Evolutionary conservation across 768 basidiomycete species (phyloP).

Genomic region (Arthromyces matolae): DNA sequence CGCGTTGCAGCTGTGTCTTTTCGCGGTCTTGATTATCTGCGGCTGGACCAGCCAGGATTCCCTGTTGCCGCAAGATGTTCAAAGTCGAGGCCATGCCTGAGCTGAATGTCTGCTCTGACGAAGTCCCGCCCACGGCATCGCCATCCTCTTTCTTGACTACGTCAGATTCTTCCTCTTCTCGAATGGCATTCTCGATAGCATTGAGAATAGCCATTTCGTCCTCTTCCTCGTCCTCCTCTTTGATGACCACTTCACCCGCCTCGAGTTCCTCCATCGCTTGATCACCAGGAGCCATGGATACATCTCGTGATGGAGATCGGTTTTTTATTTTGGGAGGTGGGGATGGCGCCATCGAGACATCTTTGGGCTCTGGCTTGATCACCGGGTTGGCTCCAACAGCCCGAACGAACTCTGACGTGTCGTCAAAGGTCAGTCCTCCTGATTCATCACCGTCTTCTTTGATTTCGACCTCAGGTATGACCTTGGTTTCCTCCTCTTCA

Average conservation of each 20-base stretch:
- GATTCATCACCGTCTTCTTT: slow-evolving; percentile 42
- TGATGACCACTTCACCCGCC: slow-evolving; percentile 74
- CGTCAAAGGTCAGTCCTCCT: slow-evolving; percentile 82
- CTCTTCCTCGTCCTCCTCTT: slow-evolving; percentile 75
- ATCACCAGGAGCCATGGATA: slow-evolving; percentile 57
- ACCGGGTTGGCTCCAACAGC: slow-evolving; percentile 69
- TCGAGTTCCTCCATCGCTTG: slow-evolving; percentile 71
- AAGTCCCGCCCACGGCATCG: slow-evolving; percentile 57
- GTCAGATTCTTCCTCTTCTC: slow-evolving; percentile 51
- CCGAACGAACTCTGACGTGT: slow-evolving; percentile 95
- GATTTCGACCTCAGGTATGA: slow-evolving; percentile 32
- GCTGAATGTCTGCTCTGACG: slow-evolving; percentile 73
- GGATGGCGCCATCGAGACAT: slow-evolving; percentile 20
- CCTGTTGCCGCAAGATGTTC: slow-evolving; percentile 86
- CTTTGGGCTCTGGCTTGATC: slow-evolving; percentile 44
- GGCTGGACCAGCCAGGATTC: slow-evolving; percentile 66
- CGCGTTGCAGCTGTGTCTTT: slow-evolving; percentile 74
- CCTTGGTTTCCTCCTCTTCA: slow-evolving; percentile 40
- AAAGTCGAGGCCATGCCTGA: slow-evolving; percentile 88
- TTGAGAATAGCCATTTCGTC: slow-evolving; percentile 73
- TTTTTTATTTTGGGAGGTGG: slow-evolving; percentile 26
- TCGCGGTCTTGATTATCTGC: slow-evolving; percentile 75
- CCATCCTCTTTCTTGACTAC: slow-evolving; percentile 24
- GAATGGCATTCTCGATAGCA: slow-evolving; percentile 69
- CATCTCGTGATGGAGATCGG: slow-evolving; percentile 46